Conservation (phyloP, 2,329 filamentous ascomycete species). For the Hymenoscyphus linearis region DNA sequence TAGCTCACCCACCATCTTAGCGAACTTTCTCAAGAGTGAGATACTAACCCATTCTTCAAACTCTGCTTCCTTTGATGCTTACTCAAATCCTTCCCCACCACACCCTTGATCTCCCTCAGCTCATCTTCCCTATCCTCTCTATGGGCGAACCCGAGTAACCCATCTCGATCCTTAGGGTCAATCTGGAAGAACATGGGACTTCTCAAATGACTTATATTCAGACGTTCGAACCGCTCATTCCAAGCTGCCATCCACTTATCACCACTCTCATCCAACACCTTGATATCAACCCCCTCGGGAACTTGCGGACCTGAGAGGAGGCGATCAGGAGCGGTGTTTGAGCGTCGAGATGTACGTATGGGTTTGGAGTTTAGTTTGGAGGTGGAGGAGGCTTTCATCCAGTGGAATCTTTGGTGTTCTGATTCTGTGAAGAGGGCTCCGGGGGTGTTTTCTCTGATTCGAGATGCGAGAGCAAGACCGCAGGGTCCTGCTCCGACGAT, state of each 20-base stretch:
- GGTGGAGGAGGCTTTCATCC: conserved; percentile 57
- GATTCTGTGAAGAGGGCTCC: conserved; percentile 79
- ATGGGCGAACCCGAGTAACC: conserved; percentile 64
- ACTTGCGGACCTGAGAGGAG: conserved; percentile 18
- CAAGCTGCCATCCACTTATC: conserved; percentile 65
- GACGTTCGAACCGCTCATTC: conserved; percentile 62
- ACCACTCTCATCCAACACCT: conserved; percentile 63
- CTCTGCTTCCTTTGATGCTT: conserved; percentile 71
- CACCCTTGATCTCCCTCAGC: conserved; percentile 64
- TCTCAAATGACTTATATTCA: conserved; percentile 66
- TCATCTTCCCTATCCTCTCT: conserved; percentile 53
- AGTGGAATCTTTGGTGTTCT: conserved; percentile 73
- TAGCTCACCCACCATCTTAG: neutral
- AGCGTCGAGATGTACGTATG: conserved; percentile 31
- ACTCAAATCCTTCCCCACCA: conserved; percentile 73
- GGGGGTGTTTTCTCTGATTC: conserved; percentile 66
- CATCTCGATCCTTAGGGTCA: conserved; percentile 70
- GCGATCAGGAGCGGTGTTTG: conserved; percentile 33
- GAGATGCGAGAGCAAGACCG: conserved; percentile 67
- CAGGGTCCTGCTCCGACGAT: conserved; percentile 66
- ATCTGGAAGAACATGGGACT: conserved; percentile 83
- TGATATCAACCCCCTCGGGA: conserved; percentile 35
- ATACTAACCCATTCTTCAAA: conserved; percentile 40
- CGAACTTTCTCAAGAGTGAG: neutral
- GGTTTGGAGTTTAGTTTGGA: conserved; percentile 37